These are phyloP conservation scores for Neofusicoccum sp. DNA, from an alignment of 2,329 filamentous ascomycete genomes.

Conservation along the genomic window DNA sequence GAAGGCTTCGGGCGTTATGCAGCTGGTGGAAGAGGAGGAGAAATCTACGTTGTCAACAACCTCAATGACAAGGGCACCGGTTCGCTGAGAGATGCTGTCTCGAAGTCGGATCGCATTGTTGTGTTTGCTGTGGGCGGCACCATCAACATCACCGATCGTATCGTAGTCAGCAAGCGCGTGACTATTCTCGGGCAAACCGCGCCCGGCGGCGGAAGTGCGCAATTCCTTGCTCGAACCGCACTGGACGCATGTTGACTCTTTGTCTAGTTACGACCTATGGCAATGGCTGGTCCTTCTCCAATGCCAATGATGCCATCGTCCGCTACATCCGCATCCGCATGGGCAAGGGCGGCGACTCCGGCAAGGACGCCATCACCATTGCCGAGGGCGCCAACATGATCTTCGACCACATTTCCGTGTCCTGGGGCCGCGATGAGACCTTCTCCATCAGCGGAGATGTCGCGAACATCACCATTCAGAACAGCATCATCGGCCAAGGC, in stretches of 20 bases:
- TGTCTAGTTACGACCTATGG: conserved; percentile 53
- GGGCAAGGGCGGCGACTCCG: conserved; percentile 54
- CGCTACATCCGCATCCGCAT: conserved; percentile 60
- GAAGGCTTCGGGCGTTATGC: conserved; percentile 54
- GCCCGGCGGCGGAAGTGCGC: conserved; percentile 46
- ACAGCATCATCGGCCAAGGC: conserved; percentile 58
- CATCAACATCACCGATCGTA: conserved; percentile 51
- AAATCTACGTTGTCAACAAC: conserved; percentile 54
- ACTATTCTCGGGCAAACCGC: conserved; percentile 57
- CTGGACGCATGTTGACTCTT: conserved; percentile 25
- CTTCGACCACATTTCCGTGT: conserved; percentile 58
- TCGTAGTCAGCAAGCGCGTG: conserved; percentile 53
- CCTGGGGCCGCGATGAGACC: conserved; percentile 61
- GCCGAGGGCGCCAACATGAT: conserved; percentile 58
- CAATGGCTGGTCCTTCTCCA: conserved; percentile 57
- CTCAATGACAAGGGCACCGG: conserved; percentile 52
- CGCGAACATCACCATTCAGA: conserved; percentile 54
- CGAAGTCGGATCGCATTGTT: conserved; percentile 51
- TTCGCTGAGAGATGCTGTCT: conserved; percentile 56
- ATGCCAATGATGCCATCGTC: conserved; percentile 56
- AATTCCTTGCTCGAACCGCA: not conserved
- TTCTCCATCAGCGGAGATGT: conserved; percentile 54
- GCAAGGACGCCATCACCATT: conserved; percentile 59
- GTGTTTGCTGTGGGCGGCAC: conserved; percentile 55
- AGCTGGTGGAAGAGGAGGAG: conserved; percentile 50